Base-by-base conservation (phyloP, 2,329 filamentous ascomycete species). In the Pseudogymnoascus sp. region DNA sequence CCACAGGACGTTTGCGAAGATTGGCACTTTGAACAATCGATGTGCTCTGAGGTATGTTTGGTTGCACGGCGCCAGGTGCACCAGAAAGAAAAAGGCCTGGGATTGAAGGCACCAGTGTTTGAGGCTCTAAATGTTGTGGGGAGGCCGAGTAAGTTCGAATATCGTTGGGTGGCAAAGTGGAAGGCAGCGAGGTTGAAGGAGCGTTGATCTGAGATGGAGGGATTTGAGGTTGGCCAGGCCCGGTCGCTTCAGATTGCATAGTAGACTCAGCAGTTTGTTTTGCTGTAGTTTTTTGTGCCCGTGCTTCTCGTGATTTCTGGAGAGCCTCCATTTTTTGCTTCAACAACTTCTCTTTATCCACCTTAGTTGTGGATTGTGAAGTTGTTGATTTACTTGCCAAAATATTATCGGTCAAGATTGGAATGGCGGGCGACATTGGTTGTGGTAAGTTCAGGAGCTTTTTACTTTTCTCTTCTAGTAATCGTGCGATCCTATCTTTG, bases 311-410 rank as follows among this genome's bases (percentile, higher is more conserved):
- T 37, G 81, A 77, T 68, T 84, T 87, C 68, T 86, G 85, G 21
- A 95, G 77, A 21, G 88, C 88, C 65, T 91, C 90, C 71, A 96
- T 87, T 68, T 91, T 91, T 71, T 91, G 84, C 67, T 90, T 86
- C 56, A 93, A 80, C 33, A 92, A 77, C 64, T 81, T 83, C 64
- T 90, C 90, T 65, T 90, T 96, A 67, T 91, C 83, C 17, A 84
- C 84, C 71, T 88, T 84, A 33, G 33, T 33, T 19, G 50, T 56
- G 13, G 50, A 33, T 60, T 40, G 59, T 15, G 42, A 10, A 37
- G 63, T 15, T 42, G 63, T 35, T 59, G 46, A n/a, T 19, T 46
- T 60, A 63, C 37, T 64, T 38, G 59, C 19, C 21, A 64, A 17
- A 31, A 33, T 61, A 63, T 59, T 65, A 63, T n/a, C 64, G 65